Evolutionary conservation across 2,329 filamentous ascomycete species (phyloP), one percentile per base, ranked within the genome.

Genomic region (Fusarium sp.): DNA sequence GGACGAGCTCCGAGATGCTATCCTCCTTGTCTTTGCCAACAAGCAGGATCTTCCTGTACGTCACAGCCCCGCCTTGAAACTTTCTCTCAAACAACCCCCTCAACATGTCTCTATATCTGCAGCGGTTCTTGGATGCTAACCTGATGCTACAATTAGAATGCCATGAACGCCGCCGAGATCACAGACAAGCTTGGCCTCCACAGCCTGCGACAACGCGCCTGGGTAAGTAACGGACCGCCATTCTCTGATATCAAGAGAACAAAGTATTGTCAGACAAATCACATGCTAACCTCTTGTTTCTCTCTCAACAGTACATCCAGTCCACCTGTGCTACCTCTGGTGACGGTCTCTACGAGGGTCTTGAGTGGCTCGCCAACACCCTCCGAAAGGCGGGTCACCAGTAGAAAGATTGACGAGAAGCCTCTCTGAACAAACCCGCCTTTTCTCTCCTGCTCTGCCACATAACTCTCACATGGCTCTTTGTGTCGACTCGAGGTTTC

Each of bases 101-200:
- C 42, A 48, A 29, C n/a, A 35, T 48, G 36, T 25, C 31, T 23
- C 19, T 4, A n/a, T 35, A 51, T 42, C 48, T 38, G 17, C 44
- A 49, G 41, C 39, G 47, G 45, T 41, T 58, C 32, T 25, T 43
- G 33, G 21, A 38, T 57, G 44, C 66, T 71, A 53, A 72, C 59
- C 14, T 46, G 37, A 42, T 56, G 33, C 35, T 39, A 49, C 45
- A 50, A 38, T 59, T 74, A 97, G 93, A 98, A 98, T 78, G 95
- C 95, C 81, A 98, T 98, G 95, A 97, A 96, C 82, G 94, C 95
- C 75, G 94, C 95, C 76, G 95, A 99, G 85, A 98, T 99, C 80
- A 99, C 95, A 80, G 94, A 99, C 84, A 97, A 98, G 89, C 92
- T 99, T 80, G 95, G 95, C 77, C 93, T 99, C 75, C 94, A 98